Evolutionary conservation across 164 flowering plant species (phyloP), one percentile per base, ranked within the genome.

Genomic region (Platanus orientalis): DNA sequence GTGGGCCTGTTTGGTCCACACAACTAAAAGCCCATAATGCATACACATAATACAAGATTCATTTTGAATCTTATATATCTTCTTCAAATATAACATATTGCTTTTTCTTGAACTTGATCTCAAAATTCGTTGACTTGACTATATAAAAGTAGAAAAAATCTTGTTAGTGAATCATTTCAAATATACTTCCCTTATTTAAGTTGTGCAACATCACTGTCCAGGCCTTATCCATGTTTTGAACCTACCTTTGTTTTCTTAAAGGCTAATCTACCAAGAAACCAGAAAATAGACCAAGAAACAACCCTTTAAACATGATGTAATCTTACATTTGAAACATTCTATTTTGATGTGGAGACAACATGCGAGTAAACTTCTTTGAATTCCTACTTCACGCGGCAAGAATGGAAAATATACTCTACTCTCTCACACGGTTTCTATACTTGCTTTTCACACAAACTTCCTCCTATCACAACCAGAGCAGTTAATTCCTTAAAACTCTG

Each of bases 361-460:
- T 40, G 51, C 48, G 34, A 0, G 56, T 30, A 62, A 62, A 32
- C 20, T 50, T 62, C 65, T 34, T 50, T 13, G 57, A 50, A 21
- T 21, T 61, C 28, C 27, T 30, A 7, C 32, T 50, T 51, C 17
- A 62, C 65, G 30, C 56, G 65, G 54, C 16, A 11, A 51, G 30
- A 34, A 32, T 32, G 40, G 29, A 32, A 13, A 49, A 23, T 20
- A n/a, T 16, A 20, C 16, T 5, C 21, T 3, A 9, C 29, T 16
- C 30, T 50, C 11, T 32, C 55, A 24, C 10, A 48, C 26, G 26
- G 27, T 29, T 61, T 34, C 29, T 49, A 49, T 49, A 24, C 57
- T 51, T 20, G 42, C 26, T 34, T 24, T 42, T 34, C 47, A 34
- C 45, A 32, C 65, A 51, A 61, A 52, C 34, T 51, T 34, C 17